Percentiles rank a stretch among this genome's conserved stretches.
phyloP scores from a whole-genome alignment of 129 eudicot species.

The Sambucus nigra region DNA sequence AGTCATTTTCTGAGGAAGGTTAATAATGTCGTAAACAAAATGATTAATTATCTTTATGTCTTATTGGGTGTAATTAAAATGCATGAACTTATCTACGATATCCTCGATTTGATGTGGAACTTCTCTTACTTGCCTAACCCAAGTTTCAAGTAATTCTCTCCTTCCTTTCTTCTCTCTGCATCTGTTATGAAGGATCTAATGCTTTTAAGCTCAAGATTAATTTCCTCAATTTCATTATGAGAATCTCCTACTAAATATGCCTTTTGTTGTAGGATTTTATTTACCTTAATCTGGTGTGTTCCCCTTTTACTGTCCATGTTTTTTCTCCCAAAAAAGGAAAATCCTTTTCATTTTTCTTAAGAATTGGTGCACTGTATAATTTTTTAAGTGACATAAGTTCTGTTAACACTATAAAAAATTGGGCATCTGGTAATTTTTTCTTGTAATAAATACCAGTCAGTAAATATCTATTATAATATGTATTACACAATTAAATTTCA shows the following conservation, averaged over 20 bases:
- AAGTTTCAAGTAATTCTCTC: slow-evolving; percentile 31
- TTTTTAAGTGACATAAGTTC: no score
- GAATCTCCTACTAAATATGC: slow-evolving; percentile 39
- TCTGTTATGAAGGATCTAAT: slow-evolving; percentile 40
- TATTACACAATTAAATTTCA: no score
- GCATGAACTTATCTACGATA: slow-evolving; percentile 33
- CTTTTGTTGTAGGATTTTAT: slow-evolving; percentile 31
- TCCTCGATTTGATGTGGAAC: slow-evolving; percentile 34
- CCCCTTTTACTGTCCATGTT: no score
- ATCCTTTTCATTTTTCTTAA: no score
- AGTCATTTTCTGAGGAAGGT: slow-evolving; percentile 23
- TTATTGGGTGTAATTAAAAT: slow-evolving; percentile 22
- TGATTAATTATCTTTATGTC: slow-evolving; percentile 26
- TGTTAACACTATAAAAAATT: no score
- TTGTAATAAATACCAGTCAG: no score
- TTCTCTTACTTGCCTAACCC: slow-evolving; percentile 48
- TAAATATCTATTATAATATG: no score
- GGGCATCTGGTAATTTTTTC: no score
- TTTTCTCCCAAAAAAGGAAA: no score
- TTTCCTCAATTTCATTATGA: slow-evolving; percentile 26
- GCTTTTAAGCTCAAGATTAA: slow-evolving; percentile 37
- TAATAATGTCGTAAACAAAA: slow-evolving; percentile 23
- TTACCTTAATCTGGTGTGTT: no score
- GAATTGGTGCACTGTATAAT: no score
- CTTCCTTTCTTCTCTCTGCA: slow-evolving; percentile 30